Evolutionary conservation across 2,329 filamentous ascomycete species (phyloP), one percentile per base, ranked within the genome.

Genomic region (Neonectria sp.): DNA sequence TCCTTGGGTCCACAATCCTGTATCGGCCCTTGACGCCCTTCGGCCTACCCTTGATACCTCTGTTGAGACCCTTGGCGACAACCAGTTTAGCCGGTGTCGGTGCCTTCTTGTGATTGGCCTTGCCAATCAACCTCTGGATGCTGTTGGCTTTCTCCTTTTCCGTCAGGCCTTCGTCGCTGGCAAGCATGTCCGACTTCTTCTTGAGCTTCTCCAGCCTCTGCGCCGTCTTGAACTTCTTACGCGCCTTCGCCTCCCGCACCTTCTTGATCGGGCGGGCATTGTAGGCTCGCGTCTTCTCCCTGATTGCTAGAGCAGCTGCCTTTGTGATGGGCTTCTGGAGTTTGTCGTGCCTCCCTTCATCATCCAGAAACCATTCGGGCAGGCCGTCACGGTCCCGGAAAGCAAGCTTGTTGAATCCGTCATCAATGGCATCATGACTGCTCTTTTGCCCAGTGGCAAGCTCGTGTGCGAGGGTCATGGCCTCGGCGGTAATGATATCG

Each of bases 231-330:
- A 97, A 92, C 85, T 98, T 98, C 91, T 99, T 99, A 67, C 96
- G 89, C 40, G 95, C 95, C 83, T 97, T 95, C 27, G 96, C 96
- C 83, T 99, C 96, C 74, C 93, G 92, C 35, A 99, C 96, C 86
- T 99, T 99, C 88, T 99, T 99, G 89, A 98, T 98, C 1, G 96
- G 96, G 35, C 96, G 91, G 8, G 95, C 96, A 79, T 99, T 98
- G 75, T 97, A 89, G 0, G 96, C 95, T 35, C 95, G 92, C 78
- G 93, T 80, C 83, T 99, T 99, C 78, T 98, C 95, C 81, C 96
- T 95, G 85, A 99, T 98, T 2, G 96, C 96, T 15, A 90, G 87
- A 1, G 95, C 95, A 0, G 93, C 97, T 37, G 94, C 94, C 75
- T 96, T 96, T 57, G 92, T 95, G 76, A 97, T 95, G n/a, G 96